Conservation (phyloP, 2,329 filamentous ascomycete genomes). For the Fusarium subtropicale region DNA sequence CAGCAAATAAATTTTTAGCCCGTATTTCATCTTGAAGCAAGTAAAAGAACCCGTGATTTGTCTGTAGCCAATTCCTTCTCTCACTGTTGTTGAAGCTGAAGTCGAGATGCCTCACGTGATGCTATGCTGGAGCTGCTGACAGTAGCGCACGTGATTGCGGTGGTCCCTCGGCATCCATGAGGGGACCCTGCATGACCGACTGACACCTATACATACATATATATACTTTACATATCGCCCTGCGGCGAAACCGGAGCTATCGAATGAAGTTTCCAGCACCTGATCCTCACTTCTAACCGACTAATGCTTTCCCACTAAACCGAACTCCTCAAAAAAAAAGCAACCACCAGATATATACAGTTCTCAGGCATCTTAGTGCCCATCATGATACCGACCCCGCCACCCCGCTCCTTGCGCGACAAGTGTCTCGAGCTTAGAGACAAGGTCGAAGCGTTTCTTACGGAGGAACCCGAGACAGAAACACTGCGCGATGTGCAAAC, state of each 20-base stretch:
- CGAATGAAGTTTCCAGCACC: slow-evolving; percentile 14
- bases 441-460: slow-evolving; percentile 74
- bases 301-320: neutral
- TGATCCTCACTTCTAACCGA: neutral
- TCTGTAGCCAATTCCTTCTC: neutral
- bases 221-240: slow-evolving; percentile 16
- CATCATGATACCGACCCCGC: slow-evolving; percentile 40
- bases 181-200: slow-evolving; percentile 6
- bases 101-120: neutral
- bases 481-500: slow-evolving; percentile 74
- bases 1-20: neutral
- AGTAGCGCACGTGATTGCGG: neutral
- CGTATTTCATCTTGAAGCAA: neutral
- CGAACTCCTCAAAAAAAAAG: neutral
- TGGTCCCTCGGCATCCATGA: slow-evolving; percentile 19
- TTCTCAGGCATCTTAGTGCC: slow-evolving; percentile 11
- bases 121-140: neutral
- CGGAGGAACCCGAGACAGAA: slow-evolving; percentile 65
- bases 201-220: neutral
- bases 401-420: slow-evolving; percentile 50
- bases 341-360: neutral
- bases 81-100: neutral
- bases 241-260: slow-evolving; percentile 38
- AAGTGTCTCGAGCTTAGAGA: slow-evolving; percentile 66
- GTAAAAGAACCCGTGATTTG: neutral